Percentiles rank a stretch among this genome's conserved stretches.
Conservation (phyloP, 306 rosid species). For the Cucurbita maxima region DNA sequence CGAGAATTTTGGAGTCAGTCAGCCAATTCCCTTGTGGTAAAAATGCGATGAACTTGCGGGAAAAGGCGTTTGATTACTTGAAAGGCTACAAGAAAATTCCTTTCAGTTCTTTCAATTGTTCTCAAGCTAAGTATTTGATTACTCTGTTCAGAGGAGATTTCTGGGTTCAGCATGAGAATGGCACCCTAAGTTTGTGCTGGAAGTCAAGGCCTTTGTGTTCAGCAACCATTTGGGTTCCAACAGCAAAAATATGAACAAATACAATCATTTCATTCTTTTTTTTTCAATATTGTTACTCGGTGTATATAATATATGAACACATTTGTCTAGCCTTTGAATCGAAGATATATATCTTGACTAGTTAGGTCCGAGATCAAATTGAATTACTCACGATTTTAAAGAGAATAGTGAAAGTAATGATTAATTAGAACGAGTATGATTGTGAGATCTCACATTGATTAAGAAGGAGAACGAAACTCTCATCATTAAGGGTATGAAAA, state of each 20-base stretch:
- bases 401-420: neutral
- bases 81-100: conserved; percentile 30
- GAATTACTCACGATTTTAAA: neutral
- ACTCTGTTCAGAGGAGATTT: conserved; percentile 42
- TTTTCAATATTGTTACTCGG: neutral
- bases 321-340: too few species aligned
- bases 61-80: conserved; percentile 21
- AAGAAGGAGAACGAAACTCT: too few species aligned
- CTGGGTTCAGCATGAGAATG: conserved; percentile 39
- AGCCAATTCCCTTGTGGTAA: conserved; percentile 37
- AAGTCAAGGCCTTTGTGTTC: conserved; percentile 49
- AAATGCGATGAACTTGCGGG: conserved; percentile 23
- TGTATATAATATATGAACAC: neutral
- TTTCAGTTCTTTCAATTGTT: conserved; percentile 32
- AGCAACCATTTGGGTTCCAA: conserved; percentile 48
- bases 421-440: neutral
- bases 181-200: conserved; percentile 39
- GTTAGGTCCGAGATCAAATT: too few species aligned
- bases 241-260: neutral
- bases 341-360: too few species aligned
- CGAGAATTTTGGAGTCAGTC: conserved; percentile 38
- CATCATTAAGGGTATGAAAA: too few species aligned
- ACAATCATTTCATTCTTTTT: neutral
- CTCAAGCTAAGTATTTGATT: conserved; percentile 51
- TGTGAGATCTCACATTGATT: too few species aligned